Base-by-base conservation (phyloP, 2,329 filamentous ascomycete species). In the Geosmithia morbida region DNA sequence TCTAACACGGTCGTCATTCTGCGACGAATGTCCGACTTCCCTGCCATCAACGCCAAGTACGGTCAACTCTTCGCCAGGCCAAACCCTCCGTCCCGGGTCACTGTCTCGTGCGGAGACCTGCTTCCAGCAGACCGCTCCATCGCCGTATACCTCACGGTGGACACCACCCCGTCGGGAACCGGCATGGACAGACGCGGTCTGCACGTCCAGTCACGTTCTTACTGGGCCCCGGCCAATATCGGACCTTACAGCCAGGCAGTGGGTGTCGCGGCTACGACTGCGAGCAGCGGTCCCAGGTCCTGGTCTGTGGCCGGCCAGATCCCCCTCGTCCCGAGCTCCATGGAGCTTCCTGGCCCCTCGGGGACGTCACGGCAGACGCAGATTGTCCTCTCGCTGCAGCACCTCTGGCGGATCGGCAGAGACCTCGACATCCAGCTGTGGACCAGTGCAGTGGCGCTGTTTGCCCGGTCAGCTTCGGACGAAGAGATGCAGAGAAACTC, bases 181-280 rank as follows among this genome's bases (percentile, higher is more conserved):
- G 33, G 57, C 1, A 50, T 50, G 2, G 55, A 59, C 30, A 63
- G 85, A 64, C 70, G 72, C 46, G 78, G 77, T 0, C 73, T 97
- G 1, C 92, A 98, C 61, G 89, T 98, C 6, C 92, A 97, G 64
- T 89, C 85, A 3, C 73, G 86, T 40, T 94, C 87, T 11, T 97
- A 97, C 70, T 98, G 92, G 92, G 92, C 92, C 0, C 92, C 92
- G 0, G 90, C 92, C 18, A 97, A 97, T 58, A 97, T 98, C 47
- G 92, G 92, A 0, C 92, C 92, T 0, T 97, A 97, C 63, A 96
- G 89, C 48, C 92, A 98, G 66, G 87, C 88, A 3, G 79, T 92
- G 45, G 71, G 75, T 2, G 65, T 78, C 11, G 64, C 60, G 13
- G 55, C 55, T 16, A 47, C 48, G 13, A 45, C 46, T 7, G 37